phyloP scores from a whole-genome alignment of 331 rosid genomes.

The Prunus yedoensis region DNA sequence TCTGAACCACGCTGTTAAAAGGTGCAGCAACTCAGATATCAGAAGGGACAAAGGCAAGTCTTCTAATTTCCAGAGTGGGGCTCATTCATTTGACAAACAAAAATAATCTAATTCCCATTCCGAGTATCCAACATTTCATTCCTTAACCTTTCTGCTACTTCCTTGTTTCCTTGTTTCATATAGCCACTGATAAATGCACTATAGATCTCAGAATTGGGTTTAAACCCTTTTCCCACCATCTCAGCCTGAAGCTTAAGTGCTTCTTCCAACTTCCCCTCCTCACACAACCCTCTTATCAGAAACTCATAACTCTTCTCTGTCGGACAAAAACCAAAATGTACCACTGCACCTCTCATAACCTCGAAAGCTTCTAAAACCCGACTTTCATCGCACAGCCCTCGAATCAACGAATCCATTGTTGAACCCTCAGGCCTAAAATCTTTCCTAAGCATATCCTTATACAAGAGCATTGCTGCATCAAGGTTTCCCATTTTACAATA shows the following conservation, averaged over 20 bases:
- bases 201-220: constrained; percentile 47
- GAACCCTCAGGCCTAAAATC: constrained; percentile 43
- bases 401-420: constrained; percentile 38
- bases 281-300: constrained; percentile 59
- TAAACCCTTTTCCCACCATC: constrained; percentile 81
- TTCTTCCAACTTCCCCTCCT: constrained; percentile 59
- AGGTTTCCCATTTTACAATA: constrained; percentile 51
- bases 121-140: constrained; percentile 57
- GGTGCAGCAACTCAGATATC: not conserved
- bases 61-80: not conserved
- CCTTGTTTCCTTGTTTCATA: constrained; percentile 53
- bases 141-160: constrained; percentile 59
- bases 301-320: constrained; percentile 52
- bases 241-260: constrained; percentile 75
- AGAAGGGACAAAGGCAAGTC: not conserved
- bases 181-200: constrained; percentile 58
- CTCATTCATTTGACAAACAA: not conserved
- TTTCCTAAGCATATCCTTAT: constrained; percentile 65
- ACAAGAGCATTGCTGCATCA: constrained; percentile 58
- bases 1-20: not conserved
- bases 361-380: constrained; percentile 45
- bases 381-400: constrained; percentile 28
- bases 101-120: constrained; percentile 17
- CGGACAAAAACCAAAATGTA: constrained; percentile 40
- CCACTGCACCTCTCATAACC: constrained; percentile 41